Evolutionary conservation across 208 protist genomes (phyloP).

Genomic region (Angomonas desouzai): DNA sequence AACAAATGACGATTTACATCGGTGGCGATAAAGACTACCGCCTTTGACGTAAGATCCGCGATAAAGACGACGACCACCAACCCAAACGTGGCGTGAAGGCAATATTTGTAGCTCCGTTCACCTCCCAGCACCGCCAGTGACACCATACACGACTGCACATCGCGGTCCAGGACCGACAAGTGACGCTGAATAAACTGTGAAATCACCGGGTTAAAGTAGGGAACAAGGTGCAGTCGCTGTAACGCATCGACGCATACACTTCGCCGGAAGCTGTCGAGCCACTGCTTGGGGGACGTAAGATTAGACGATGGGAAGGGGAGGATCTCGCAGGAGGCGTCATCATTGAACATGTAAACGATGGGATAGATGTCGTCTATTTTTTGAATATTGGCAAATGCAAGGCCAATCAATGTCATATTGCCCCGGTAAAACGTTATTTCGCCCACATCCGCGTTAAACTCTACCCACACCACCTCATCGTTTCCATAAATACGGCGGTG

Average conservation of each 20-base stretch:
- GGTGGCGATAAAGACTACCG: conserved; percentile 65
- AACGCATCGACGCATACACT: conserved; percentile 64
- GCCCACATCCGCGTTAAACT: conserved; percentile 83
- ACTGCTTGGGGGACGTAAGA: conserved; percentile 49
- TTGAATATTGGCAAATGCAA: conserved; percentile 81
- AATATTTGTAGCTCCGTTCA: conserved; percentile 77
- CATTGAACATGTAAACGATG: conserved; percentile 88
- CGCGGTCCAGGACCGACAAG: conserved; percentile 47
- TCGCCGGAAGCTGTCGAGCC: conserved; percentile 51
- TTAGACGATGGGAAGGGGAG: conserved; percentile 42
- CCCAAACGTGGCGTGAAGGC: conserved; percentile 79
- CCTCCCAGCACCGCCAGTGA: conserved; percentile 78
- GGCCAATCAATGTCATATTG: conserved; percentile 76
- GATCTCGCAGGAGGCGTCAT: conserved; percentile 83
- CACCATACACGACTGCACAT: conserved; percentile 68
- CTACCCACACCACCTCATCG: conserved; percentile 84
- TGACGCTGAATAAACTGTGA: conserved; percentile 68
- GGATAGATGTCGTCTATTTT: conserved; percentile 75
- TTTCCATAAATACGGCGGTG: conserved; percentile 79
- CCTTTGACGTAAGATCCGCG: conserved; percentile 55
- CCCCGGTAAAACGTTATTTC: conserved; percentile 88
- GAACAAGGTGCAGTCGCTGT: conserved; percentile 76
- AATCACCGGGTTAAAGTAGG: conserved; percentile 51
- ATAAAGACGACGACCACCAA: conserved; percentile 75
- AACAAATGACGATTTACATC: conserved; percentile 77